Evolutionary conservation across 1,139 yeast species (phyloP).

Genomic region (Hanseniaspora sp.): DNA sequence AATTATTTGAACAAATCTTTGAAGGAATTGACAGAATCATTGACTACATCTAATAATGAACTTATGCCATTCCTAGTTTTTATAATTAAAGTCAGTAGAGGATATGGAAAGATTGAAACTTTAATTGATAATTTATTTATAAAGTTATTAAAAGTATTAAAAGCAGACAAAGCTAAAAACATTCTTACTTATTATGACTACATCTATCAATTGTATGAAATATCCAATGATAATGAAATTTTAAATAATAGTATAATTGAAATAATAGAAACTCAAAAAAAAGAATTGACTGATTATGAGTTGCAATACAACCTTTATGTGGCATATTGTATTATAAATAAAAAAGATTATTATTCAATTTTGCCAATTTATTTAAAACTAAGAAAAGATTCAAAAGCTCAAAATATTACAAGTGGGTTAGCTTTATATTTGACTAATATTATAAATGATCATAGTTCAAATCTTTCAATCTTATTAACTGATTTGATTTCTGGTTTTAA

Average conservation of each 20-base stretch:
- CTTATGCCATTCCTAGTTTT: background rate
- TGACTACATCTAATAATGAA: background rate
- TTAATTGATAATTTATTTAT: background rate
- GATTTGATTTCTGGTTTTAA: background rate
- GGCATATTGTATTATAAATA: background rate
- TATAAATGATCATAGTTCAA: background rate
- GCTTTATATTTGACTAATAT: background rate
- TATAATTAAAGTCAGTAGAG: background rate
- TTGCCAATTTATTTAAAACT: constrained; percentile 7
- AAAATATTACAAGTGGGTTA: background rate
- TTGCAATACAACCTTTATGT: background rate
- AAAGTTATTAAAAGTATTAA: background rate
- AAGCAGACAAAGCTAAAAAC: background rate
- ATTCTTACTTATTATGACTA: background rate
- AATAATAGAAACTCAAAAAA: background rate
- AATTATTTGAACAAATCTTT: background rate
- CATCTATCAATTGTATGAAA: constrained; percentile 1
- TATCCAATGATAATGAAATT: background rate
- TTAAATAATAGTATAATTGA: background rate
- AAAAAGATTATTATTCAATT: background rate
- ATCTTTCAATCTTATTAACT: background rate
- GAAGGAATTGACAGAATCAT: background rate
- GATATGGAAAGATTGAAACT: background rate
- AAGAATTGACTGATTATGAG: background rate
- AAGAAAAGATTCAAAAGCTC: background rate